Conservation (phyloP, 1,139 yeast genomes). For the Pichia sp. region DNA sequence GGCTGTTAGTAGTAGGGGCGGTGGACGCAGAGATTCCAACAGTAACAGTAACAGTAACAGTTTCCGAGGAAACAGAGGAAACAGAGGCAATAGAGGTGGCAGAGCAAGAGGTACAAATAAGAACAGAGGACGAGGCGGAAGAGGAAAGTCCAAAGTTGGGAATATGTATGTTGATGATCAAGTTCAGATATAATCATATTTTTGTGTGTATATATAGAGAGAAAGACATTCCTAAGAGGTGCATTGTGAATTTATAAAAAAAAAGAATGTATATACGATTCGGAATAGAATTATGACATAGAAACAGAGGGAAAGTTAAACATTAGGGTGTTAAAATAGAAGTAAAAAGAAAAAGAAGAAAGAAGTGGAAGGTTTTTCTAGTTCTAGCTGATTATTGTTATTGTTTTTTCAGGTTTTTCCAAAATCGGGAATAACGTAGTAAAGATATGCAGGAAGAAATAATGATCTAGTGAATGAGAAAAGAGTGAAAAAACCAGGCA, state of each 20-base stretch:
- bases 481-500: neutral
- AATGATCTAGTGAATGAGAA: neutral
- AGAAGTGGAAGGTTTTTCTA: neutral
- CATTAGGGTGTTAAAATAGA: neutral
- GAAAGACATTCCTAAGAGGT: neutral
- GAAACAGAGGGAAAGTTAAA: neutral
- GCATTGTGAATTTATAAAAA: conserved; percentile 4
- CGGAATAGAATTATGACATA: neutral
- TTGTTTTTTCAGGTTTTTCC: neutral
- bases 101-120: conserved; percentile 7
- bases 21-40: neutral
- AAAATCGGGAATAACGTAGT: neutral
- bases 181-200: neutral
- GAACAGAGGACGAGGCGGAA: neutral
- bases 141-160: neutral
- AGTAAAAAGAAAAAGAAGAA: neutral
- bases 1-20: neutral
- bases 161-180: neutral
- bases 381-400: neutral
- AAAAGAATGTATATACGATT: neutral
- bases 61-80: neutral
- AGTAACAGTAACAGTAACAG: neutral
- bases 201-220: neutral
- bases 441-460: neutral
- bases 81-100: conserved; percentile 3